These are phyloP conservation scores for Pichia deserticola DNA, from an alignment of 805 yeast species.

Conservation along the genomic window DNA sequence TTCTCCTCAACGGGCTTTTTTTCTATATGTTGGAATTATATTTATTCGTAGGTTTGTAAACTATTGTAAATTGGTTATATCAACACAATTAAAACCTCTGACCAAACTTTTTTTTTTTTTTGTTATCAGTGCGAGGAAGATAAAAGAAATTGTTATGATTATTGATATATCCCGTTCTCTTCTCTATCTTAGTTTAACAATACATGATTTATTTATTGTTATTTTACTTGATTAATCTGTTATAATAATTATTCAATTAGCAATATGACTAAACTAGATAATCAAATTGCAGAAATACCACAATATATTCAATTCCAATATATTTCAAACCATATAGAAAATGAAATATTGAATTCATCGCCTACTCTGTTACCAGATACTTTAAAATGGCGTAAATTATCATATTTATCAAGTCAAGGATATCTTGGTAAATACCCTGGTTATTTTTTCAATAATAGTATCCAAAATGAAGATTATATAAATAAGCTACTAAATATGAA, in stretches of 20 bases:
- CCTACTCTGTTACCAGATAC: neutral
- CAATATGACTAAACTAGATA: neutral
- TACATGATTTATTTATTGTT: no score
- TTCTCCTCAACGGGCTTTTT: slow-evolving; percentile 10
- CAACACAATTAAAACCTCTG: no score
- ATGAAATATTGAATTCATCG: neutral
- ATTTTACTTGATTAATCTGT: no score
- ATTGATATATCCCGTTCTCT: no score
- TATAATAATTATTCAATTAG: no score
- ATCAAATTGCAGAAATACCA: neutral
- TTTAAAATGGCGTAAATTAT: slow-evolving; percentile 5
- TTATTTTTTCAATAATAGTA: slow-evolving; percentile 1
- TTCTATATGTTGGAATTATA: neutral
- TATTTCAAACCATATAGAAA: neutral
- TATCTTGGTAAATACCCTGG: slow-evolving; percentile 7
- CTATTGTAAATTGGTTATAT: no score
- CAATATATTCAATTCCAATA: slow-evolving; percentile 4
- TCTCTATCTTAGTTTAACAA: no score
- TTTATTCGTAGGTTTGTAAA: no score
- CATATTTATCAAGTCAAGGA: slow-evolving; percentile 1
- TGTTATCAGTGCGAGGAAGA: no score
- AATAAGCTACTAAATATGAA: neutral
- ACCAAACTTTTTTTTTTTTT: no score
- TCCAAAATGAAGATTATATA: slow-evolving; percentile 2
- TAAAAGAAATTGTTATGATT: no score